Conservation (phyloP, 805 yeast genomes). For the Phaffomyces antillensis region DNA sequence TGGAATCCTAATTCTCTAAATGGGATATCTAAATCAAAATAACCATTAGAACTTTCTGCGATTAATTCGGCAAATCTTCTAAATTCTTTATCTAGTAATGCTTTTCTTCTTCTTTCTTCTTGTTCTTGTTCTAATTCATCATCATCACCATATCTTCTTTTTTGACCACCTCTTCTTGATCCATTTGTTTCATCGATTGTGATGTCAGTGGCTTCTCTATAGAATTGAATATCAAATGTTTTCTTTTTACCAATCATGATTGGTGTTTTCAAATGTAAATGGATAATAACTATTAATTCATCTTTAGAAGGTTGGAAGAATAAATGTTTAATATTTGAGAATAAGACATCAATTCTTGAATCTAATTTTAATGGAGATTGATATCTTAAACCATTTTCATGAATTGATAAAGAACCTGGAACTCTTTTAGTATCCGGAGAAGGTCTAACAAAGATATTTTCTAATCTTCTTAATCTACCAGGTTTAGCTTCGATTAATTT, state of each 20-base stretch:
- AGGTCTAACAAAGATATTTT: constrained; percentile 86
- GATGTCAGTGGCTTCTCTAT: constrained; percentile 94
- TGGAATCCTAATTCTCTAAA: constrained; percentile 94
- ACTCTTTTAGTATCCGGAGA: constrained; percentile 95
- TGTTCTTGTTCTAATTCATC: constrained; percentile 98
- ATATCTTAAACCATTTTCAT: constrained; percentile 93
- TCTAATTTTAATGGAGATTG: constrained; percentile 81
- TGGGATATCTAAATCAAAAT: constrained; percentile 85
- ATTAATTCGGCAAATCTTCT: constrained; percentile 83
- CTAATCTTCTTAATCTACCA: constrained; percentile 80
- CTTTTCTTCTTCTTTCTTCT: constrained; percentile 91
- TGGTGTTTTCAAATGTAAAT: constrained; percentile 87
- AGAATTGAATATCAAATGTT: constrained; percentile 91
- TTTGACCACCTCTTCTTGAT: constrained; percentile 67
- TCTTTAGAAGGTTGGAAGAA: constrained; percentile 96
- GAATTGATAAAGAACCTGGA: constrained; percentile 85
- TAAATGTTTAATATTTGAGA: constrained; percentile 85
- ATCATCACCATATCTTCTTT: constrained; percentile 88
- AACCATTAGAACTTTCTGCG: constrained; percentile 79
- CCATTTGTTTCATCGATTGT: constrained; percentile 96
- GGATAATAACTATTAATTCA: constrained; percentile 86
- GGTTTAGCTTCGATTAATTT: constrained; percentile 74
- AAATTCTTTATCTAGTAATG: constrained; percentile 86
- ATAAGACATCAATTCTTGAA: constrained; percentile 80
- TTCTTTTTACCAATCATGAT: constrained; percentile 94